These are phyloP conservation scores for Xylariaceae sp. DNA, from an alignment of 2,329 filamentous ascomycete species.

Conservation along the genomic window DNA sequence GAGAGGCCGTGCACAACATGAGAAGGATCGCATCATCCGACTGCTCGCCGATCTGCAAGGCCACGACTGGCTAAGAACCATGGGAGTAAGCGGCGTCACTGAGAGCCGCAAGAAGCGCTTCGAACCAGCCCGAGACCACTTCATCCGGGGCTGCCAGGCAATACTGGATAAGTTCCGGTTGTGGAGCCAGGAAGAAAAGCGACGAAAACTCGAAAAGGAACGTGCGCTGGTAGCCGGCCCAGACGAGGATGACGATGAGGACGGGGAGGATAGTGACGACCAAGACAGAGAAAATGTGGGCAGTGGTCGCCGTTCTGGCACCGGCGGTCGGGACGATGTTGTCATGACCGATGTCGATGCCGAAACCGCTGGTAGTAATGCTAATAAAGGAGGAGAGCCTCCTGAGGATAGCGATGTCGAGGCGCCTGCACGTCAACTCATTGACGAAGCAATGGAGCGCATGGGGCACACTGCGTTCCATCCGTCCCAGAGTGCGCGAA, in stretches of 20 bases:
- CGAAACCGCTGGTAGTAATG: neutral
- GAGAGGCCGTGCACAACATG: slow-evolving; percentile 60
- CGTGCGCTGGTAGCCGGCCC: slow-evolving; percentile 50
- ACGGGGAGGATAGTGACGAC: slow-evolving; percentile 30
- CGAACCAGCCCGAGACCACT: slow-evolving; percentile 78
- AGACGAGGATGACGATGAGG: slow-evolving; percentile 38
- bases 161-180: slow-evolving; percentile 81
- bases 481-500: slow-evolving; percentile 22
- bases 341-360: slow-evolving; percentile 25
- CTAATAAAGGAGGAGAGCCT: slow-evolving; percentile 46
- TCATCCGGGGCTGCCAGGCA: slow-evolving; percentile 73
- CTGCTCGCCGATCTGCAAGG: slow-evolving; percentile 78
- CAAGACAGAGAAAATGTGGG: slow-evolving; percentile 8
- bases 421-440: slow-evolving; percentile 67
- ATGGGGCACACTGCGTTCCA: slow-evolving; percentile 25
- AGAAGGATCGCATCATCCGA: slow-evolving; percentile 59
- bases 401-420: slow-evolving; percentile 67
- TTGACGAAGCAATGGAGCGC: slow-evolving; percentile 55
- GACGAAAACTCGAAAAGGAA: slow-evolving; percentile 70
- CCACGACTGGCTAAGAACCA: slow-evolving; percentile 85
- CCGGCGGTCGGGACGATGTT: slow-evolving; percentile 35
- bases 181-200: slow-evolving; percentile 88
- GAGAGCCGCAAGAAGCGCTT: slow-evolving; percentile 82
- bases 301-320: slow-evolving; percentile 21
- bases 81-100: slow-evolving; percentile 82